Evolutionary conservation across 768 basidiomycete species (phyloP), one percentile per base, ranked within the genome.

Genomic region (Lyophyllum decastes): DNA sequence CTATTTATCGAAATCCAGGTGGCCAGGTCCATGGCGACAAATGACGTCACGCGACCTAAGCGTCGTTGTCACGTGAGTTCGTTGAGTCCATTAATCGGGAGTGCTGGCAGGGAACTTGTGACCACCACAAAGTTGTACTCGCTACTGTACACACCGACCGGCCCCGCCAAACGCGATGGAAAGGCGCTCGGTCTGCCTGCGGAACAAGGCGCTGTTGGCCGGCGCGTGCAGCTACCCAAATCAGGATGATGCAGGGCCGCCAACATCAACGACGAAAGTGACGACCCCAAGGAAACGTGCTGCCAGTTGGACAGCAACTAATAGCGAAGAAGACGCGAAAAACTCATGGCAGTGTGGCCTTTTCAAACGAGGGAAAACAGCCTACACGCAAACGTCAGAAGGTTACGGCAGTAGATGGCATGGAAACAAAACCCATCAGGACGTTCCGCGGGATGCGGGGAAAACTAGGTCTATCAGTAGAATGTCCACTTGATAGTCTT

Each of bases 41-140:
- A 56, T 66, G 65, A 66, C 63, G 59, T 66, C 65, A 66, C 65
- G 63, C 65, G 63, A 47, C 38, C 11, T 5, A 49, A 34, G 49
- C 27, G 24, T 25, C 1, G 10, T 19, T 17, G 4, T 41, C 51
- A 35, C 43, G 38, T 30, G 53, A 34, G 21, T 7, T 38, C 35
- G 14, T 38, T 38, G 35, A 6, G 9, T 7, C 35, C 11, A 38
- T 30, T 30, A 10, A 30, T 10, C 5, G 30, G 5, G 5, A 30
- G 30, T 10, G 30, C 10, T 30, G 5, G 30, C 30, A 5, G 30
- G 30, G 30, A 4, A 30, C 30, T 30, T 30, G n/a, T n/a, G n/a
- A n/a, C n/a, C n/a, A n/a, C n/a, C n/a, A n/a, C n/a, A n/a, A n/a
- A n/a, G n/a, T n/a, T n/a, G n/a, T n/a, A n/a, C n/a, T n/a, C n/a